phyloP scores from a whole-genome alignment of 768 basidiomycete species.

The Bullera alba region DNA sequence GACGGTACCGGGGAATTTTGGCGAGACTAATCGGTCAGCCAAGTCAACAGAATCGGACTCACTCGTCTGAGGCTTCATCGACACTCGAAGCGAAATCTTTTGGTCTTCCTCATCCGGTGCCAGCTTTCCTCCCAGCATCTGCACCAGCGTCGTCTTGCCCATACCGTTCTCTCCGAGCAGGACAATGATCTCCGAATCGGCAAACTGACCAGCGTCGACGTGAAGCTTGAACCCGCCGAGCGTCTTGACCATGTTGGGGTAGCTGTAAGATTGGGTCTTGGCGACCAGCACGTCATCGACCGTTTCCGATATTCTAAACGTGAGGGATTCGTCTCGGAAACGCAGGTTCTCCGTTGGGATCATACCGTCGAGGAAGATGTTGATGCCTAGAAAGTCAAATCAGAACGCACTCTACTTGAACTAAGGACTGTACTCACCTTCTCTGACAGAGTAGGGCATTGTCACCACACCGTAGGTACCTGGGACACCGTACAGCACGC shows the following conservation, averaged over 20 bases:
- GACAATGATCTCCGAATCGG: slow-evolving; percentile 99
- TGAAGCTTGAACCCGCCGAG: slow-evolving; percentile 92
- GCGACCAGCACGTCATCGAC: slow-evolving; percentile 82
- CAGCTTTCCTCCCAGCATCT: slow-evolving; percentile 79
- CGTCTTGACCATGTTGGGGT: slow-evolving; percentile 96
- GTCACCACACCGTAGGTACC: slow-evolving; percentile 70
- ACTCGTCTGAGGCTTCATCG: slow-evolving; percentile 92
- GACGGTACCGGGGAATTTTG: slow-evolving; percentile 95
- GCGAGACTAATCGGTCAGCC: slow-evolving; percentile 55
- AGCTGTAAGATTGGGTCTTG: slow-evolving; percentile 81
- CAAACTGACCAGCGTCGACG: slow-evolving; percentile 80
- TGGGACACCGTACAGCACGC: slow-evolving; percentile 81
- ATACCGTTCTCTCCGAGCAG: slow-evolving; percentile 99
- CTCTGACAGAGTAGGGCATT: slow-evolving; percentile 95
- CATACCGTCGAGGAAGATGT: slow-evolving; percentile 98
- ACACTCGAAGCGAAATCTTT: slow-evolving; percentile 74
- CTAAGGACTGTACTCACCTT: slow-evolving; percentile 56
- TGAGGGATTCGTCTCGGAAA: slow-evolving; percentile 89
- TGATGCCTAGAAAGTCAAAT: slow-evolving; percentile 62
- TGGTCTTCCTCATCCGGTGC: slow-evolving; percentile 75
- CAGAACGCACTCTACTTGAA: background rate
- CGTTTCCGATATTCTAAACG: slow-evolving; percentile 96
- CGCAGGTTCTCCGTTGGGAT: slow-evolving; percentile 98
- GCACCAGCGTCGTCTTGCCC: slow-evolving; percentile 97
- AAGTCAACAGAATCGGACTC: slow-evolving; percentile 5